These are phyloP conservation scores for Aspergillus chevalieri DNA, from an alignment of 2,329 filamentous ascomycete genomes.

Conservation along the genomic window DNA sequence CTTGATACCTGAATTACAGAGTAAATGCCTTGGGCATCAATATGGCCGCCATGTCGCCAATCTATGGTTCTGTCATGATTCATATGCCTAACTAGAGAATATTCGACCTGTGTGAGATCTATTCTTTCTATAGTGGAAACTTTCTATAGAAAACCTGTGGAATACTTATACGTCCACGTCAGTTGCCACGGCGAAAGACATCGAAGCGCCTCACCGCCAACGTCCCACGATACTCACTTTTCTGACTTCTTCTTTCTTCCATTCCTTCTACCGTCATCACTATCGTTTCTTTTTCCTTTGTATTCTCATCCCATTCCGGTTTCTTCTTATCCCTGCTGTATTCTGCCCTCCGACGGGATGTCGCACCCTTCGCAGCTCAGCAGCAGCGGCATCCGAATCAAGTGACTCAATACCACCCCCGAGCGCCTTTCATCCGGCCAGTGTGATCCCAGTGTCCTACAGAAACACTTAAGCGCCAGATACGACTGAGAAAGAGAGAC, in stretches of 20 bases:
- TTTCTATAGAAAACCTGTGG: too few relatives aligned
- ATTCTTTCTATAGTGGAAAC: too few relatives aligned
- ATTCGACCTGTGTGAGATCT: not conserved
- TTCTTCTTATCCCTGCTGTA: not conserved
- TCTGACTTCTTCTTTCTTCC: slow-evolving; percentile 1
- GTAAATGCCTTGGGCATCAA: not conserved
- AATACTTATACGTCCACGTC: not conserved
- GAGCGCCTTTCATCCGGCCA: slow-evolving; percentile 26
- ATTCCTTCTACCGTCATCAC: slow-evolving; percentile 1
- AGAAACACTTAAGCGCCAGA: slow-evolving; percentile 25
- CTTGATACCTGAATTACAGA: not conserved
- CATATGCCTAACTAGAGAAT: not conserved
- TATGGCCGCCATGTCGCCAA: not conserved
- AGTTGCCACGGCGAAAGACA: not conserved
- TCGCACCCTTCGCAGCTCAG: slow-evolving; percentile 14
- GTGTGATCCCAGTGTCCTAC: slow-evolving; percentile 5
- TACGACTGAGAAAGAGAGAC: slow-evolving; percentile 5
- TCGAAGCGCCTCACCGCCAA: slow-evolving; percentile 1
- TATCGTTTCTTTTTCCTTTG: slow-evolving; percentile 2
- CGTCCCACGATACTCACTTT: not conserved
- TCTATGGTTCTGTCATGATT: not conserved
- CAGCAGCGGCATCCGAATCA: slow-evolving; percentile 5
- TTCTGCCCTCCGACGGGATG: slow-evolving; percentile 16
- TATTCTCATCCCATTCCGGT: slow-evolving; percentile 7
- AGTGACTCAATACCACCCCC: slow-evolving; percentile 17